Base-by-base conservation (phyloP, 202 grass and related monocot species). In the Setaria viridis region DNA sequence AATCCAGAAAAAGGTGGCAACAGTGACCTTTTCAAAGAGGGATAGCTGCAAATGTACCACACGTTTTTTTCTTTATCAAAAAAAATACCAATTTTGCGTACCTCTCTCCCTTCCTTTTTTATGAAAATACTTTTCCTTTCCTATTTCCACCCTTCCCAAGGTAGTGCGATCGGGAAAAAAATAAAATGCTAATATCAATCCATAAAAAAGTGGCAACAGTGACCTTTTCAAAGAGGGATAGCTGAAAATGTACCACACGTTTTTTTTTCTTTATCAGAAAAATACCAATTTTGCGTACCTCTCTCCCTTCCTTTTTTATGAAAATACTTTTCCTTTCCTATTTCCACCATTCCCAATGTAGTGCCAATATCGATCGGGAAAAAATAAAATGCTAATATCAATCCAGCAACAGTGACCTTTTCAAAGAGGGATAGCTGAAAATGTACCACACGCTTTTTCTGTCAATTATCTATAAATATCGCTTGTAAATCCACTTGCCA, bases 231-330 rank as follows among this genome's bases (percentile, higher is more conserved):
- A 19, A 56, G 16, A 2, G 25, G 25, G 25, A 25, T 25, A 25
- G 25, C 25, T 25, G 25, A 25, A 25, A 25, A 25, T 25, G 25
- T 25, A 25, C 25, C 25, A 25, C 25, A 25, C 25, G 25, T 25
- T 25, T 25, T 25, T 25, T 25, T 25, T 25, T 25, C 25, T 25
- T 25, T 25, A 25, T 25, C 25, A 25, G 25, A 25, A 25, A 71
- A 57, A 62, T 62, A 25, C 16, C 45, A 33, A 34, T 47, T 84
- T 84, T 47, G 74, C 86, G 42, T 17, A 34, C 64, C 69, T 68
- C 45, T 53, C 0, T 37, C 12, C 3, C 77, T 63, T 2, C 48
- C 62, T 14, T 46, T 81, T 82, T 76, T 41, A 41, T 41, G 39
- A 41, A 41, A 41, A 41, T 17, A 58, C 77, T 46, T 53, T 0